A percentile compares a stretch with the other conserved stretches of the same genome.
Evolutionary conservation across 345 rosid species (phyloP).

Genomic region (Brassica juncea): DNA sequence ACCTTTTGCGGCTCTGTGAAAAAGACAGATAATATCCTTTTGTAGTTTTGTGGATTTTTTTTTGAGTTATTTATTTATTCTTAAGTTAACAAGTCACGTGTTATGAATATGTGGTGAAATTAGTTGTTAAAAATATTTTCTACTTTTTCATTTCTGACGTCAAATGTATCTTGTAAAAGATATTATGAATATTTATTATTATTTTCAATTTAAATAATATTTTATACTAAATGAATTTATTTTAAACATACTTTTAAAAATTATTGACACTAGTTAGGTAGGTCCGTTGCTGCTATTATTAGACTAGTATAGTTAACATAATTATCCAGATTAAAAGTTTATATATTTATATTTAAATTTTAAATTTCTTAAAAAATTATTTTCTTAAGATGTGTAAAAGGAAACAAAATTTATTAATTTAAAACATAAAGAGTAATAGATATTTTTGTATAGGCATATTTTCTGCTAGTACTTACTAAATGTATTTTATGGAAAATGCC

Average conservation of each 20-base stretch:
- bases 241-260: no score
- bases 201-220: background rate
- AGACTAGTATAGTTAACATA: no score
- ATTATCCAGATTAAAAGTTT: no score
- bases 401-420: no score
- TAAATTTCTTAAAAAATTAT: no score
- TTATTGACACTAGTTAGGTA: no score
- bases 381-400: no score
- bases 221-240: background rate
- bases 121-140: background rate
- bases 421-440: no score
- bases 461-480: background rate
- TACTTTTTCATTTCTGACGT: background rate
- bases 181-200: background rate
- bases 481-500: background rate
- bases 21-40: slow-evolving; percentile 10
- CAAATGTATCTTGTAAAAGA: background rate
- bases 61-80: background rate
- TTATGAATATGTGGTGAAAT: background rate
- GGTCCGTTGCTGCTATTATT: no score
- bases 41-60: background rate
- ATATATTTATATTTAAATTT: no score
- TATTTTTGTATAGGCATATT: no score
- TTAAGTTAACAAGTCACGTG: background rate
- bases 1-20: background rate